Percentiles rank a stretch among this genome's conserved stretches.
phyloP scores from a whole-genome alignment of 116 monocot species.

The Zostera marina region DNA sequence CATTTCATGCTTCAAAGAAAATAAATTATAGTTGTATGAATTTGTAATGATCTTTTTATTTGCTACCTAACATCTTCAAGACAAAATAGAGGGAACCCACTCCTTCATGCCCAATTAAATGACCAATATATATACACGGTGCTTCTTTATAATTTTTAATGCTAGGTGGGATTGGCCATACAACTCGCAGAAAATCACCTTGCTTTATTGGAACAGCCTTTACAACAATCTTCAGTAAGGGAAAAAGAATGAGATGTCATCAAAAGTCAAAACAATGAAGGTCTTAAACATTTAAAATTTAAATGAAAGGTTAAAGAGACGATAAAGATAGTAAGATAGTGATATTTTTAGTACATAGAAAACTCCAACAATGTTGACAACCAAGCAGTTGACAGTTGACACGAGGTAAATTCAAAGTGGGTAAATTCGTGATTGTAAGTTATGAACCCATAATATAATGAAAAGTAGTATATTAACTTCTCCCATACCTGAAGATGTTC shows the following conservation, averaged over 20 bases:
- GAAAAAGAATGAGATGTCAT: not conserved
- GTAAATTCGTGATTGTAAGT: no score
- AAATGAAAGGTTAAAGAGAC: no score
- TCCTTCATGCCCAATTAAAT: slow-evolving; percentile 96
- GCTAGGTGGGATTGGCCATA: slow-evolving; percentile 71
- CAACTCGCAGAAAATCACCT: slow-evolving; percentile 56
- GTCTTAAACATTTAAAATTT: not conserved
- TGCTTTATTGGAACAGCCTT: slow-evolving; percentile 83
- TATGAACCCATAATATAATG: no score
- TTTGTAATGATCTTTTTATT: no score
- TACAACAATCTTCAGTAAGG: slow-evolving; percentile 61
- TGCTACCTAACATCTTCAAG: slow-evolving; percentile 69
- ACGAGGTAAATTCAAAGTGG: no score
- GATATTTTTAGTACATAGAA: no score
- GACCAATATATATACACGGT: slow-evolving; percentile 62
- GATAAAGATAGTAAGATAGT: no score
- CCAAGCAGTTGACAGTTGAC: no score
- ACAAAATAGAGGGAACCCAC: slow-evolving; percentile 75
- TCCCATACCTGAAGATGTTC: slow-evolving; percentile 75
- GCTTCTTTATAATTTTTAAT: slow-evolving; percentile 68
- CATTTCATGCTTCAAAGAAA: not conserved
- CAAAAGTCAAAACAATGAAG: not conserved
- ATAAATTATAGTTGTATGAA: not conserved
- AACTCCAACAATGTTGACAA: no score
- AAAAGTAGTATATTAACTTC: no score